These are phyloP conservation scores for Smallanthus sonchifolius DNA, from an alignment of 129 eudicot genomes.

Conservation along the genomic window DNA sequence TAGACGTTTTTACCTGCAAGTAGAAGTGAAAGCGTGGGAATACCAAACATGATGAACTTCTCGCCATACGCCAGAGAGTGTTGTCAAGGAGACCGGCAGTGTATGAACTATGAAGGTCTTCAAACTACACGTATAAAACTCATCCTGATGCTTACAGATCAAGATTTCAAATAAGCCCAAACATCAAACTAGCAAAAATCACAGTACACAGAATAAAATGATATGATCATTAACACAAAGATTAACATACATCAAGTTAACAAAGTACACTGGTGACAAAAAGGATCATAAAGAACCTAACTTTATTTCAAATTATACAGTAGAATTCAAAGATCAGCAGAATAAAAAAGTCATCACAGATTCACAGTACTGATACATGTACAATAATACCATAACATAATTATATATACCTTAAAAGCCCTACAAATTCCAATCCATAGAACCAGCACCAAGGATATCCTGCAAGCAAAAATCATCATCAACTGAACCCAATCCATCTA, in stretches of 20 bases:
- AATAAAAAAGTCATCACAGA: slow-evolving; percentile 1
- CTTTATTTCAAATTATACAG: slow-evolving; percentile 29
- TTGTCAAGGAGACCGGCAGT: neutral
- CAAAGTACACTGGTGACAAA: slow-evolving; percentile 12
- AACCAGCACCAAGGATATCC: slow-evolving; percentile 31
- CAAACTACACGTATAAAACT: neutral
- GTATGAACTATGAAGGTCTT: neutral
- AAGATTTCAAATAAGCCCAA: neutral
- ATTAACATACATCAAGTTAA: neutral
- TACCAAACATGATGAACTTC: slow-evolving; percentile 60
- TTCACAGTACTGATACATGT: slow-evolving; percentile 1
- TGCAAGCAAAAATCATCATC: slow-evolving; percentile 49
- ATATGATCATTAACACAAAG: slow-evolving; percentile 8
- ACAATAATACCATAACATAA: neutral
- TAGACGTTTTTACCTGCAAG: slow-evolving; percentile 52
- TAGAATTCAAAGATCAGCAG: neutral
- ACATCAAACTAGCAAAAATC: neutral
- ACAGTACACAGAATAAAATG: neutral
- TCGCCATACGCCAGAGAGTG: slow-evolving; percentile 61
- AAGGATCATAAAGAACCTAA: slow-evolving; percentile 13
- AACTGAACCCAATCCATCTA: slow-evolving; percentile 53
- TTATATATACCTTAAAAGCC: slow-evolving; percentile 11
- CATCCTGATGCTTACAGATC: neutral
- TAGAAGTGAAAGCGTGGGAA: slow-evolving; percentile 77
- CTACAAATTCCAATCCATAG: slow-evolving; percentile 32